phyloP scores from a whole-genome alignment of 441 rosid species.

The Dalechampia spathulata region DNA sequence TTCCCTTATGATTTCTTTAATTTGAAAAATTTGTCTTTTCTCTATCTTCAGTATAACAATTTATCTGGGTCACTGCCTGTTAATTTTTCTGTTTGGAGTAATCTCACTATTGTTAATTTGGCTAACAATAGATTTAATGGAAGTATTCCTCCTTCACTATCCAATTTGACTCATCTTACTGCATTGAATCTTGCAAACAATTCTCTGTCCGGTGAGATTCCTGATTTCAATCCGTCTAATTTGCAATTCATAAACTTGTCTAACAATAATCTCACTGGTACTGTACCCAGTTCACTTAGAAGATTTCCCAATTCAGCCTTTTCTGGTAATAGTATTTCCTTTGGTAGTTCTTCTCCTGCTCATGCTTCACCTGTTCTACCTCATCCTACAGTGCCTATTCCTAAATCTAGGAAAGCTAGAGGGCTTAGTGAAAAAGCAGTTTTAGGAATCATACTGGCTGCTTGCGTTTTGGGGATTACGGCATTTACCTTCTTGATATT shows the following conservation, averaged over 20 bases:
- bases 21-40: constrained; percentile 53
- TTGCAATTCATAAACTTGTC: constrained; percentile 55
- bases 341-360: constrained; percentile 22
- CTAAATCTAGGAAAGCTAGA: constrained; percentile 24
- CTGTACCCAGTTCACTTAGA: constrained; percentile 47
- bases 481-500: constrained; percentile 45
- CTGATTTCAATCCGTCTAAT: constrained; percentile 46
- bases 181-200: constrained; percentile 73
- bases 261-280: constrained; percentile 54
- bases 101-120: constrained; percentile 59
- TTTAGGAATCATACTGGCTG: constrained; percentile 39
- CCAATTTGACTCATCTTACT: constrained; percentile 42
- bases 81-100: constrained; percentile 70
- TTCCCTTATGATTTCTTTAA: constrained; percentile 63
- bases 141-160: constrained; percentile 48
- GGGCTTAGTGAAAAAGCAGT: constrained; percentile 46
- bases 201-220: constrained; percentile 61
- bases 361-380: constrained; percentile 27
- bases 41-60: constrained; percentile 63
- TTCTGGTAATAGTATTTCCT: constrained; percentile 41
- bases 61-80: constrained; percentile 62
- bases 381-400: constrained; percentile 18
- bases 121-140: constrained; percentile 69
- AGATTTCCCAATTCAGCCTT: constrained; percentile 57
- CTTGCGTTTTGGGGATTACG: constrained; percentile 36